These are phyloP conservation scores for Ambispora gerdemannii DNA, from an alignment of 192 early-diverging fungal genomes.

Conservation along the genomic window DNA sequence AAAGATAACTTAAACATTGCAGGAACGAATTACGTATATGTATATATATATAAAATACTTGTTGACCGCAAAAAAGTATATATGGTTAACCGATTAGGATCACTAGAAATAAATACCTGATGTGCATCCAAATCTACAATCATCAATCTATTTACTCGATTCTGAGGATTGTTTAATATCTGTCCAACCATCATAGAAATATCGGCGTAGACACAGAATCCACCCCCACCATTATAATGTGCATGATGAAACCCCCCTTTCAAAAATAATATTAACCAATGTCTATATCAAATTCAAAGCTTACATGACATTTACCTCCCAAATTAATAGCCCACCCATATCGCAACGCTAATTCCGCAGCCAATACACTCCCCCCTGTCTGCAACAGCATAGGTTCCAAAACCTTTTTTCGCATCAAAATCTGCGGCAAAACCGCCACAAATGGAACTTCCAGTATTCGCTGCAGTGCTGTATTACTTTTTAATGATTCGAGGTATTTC, in stretches of 20 bases:
- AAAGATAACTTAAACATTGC: too few relatives aligned
- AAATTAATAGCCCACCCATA: constrained; percentile 33
- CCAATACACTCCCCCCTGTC: constrained; percentile 27
- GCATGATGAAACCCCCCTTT: constrained; percentile 31
- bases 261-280: background rate
- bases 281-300: background rate
- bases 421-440: constrained; percentile 19
- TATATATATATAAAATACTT: too few relatives aligned
- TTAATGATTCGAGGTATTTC: constrained; percentile 26
- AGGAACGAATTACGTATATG: too few relatives aligned
- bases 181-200: constrained; percentile 22
- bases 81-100: background rate
- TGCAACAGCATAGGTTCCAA: constrained; percentile 29
- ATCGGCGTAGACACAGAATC: constrained; percentile 32
- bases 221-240: constrained; percentile 23
- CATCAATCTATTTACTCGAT: constrained; percentile 24
- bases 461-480: constrained; percentile 3
- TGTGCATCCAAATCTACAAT: constrained; percentile 33
- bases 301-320: background rate
- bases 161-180: background rate
- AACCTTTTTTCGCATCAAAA: constrained; percentile 22
- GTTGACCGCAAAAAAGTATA: background rate
- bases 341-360: constrained; percentile 29
- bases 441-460: constrained; percentile 27
- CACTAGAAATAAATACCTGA: constrained; percentile 13